Percentiles rank a stretch among this genome's conserved stretches.
Conservation (phyloP, 306 rosid genomes). For the Chamaecrista fasciculata region DNA sequence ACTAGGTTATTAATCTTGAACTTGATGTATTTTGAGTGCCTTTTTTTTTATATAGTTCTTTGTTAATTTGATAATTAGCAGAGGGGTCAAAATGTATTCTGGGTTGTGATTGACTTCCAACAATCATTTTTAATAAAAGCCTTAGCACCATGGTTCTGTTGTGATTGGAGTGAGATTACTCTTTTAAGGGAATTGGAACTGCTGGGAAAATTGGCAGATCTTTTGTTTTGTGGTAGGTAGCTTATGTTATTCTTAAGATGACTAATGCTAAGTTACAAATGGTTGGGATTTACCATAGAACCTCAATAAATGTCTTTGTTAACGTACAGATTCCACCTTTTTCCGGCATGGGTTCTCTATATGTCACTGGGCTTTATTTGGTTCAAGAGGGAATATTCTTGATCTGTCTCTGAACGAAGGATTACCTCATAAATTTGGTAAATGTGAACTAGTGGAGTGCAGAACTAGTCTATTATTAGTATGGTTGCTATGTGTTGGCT, state of each 20-base stretch:
- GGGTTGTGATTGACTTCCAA: slow-evolving; percentile 5
- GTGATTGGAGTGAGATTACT: background rate
- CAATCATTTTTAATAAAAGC: background rate
- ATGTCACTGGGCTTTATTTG: background rate
- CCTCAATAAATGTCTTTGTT: background rate
- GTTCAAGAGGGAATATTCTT: slow-evolving; percentile 1
- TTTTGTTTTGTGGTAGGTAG: background rate
- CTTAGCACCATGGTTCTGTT: background rate
- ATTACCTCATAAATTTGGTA: background rate
- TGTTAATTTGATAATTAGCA: background rate
- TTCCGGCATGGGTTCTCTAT: slow-evolving; percentile 1
- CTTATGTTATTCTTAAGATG: background rate
- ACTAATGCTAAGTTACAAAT: background rate
- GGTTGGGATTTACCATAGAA: slow-evolving; percentile 1
- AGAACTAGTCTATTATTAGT: background rate
- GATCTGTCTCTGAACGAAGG: background rate
- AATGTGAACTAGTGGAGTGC: background rate
- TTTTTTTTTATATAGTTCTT: background rate
- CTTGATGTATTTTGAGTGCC: background rate
- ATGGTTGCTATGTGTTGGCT: background rate
- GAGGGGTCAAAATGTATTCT: background rate
- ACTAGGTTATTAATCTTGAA: background rate
- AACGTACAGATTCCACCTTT: background rate
- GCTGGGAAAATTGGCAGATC: background rate
- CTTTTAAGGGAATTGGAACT: slow-evolving; percentile 9